phyloP scores from a whole-genome alignment of 768 basidiomycete species.

The Lentinula guzmanii region DNA sequence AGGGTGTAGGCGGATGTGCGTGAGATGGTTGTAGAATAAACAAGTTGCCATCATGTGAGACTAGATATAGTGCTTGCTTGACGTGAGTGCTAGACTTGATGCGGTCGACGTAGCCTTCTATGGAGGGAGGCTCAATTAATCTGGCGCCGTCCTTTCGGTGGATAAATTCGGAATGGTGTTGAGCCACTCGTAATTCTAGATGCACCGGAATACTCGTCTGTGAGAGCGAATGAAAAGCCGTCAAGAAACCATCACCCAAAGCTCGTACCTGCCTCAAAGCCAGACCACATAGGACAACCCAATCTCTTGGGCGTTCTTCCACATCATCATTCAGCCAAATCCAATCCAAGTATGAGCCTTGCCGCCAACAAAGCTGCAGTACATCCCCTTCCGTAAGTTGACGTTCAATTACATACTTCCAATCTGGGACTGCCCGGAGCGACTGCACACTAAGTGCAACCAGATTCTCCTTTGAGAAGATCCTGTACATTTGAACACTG shows the following conservation, averaged over 20 bases:
- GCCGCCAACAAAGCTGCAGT: conserved; percentile 76
- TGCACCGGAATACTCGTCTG: conserved; percentile 16
- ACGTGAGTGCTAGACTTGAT: conserved; percentile 52
- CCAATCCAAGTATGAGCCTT: conserved; percentile 78
- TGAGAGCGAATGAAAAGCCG: background rate
- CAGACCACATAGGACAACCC: conserved; percentile 73
- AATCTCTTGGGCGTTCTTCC: conserved; percentile 53
- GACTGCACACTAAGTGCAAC: conserved; percentile 55
- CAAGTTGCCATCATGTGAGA: conserved; percentile 66
- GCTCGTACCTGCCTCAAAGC: conserved; percentile 61
- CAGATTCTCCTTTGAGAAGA: conserved; percentile 59
- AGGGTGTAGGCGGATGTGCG: conserved; percentile 67
- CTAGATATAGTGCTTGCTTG: conserved; percentile 61
- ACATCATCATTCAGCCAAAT: conserved; percentile 69
- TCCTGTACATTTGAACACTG: conserved; percentile 31
- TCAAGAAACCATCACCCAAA: too few species aligned
- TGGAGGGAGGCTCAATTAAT: conserved; percentile 68
- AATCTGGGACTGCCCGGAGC: conserved; percentile 50
- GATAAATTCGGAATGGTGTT: conserved; percentile 53
- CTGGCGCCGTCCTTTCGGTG: conserved; percentile 39
- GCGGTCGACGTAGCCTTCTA: conserved; percentile 85
- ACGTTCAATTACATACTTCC: conserved; percentile 53
- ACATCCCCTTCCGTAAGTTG: conserved; percentile 48
- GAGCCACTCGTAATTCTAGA: conserved; percentile 70
- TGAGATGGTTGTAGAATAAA: conserved; percentile 48